Evolutionary conservation across 805 yeast genomes (phyloP).

Genomic region (Candida adriatica): DNA sequence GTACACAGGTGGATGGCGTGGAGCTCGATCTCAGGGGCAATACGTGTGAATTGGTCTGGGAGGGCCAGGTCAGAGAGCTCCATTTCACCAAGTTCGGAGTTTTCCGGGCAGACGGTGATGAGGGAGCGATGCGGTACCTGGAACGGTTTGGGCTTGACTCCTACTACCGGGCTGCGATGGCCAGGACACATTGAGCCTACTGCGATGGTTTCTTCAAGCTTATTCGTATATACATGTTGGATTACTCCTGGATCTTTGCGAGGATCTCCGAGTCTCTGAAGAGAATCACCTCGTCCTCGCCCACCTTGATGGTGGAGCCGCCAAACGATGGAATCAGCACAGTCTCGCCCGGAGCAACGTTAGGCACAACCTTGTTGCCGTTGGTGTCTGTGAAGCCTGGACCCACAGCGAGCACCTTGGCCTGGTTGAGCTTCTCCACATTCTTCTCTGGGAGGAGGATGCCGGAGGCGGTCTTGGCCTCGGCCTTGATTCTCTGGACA

Average conservation of each 20-base stretch:
- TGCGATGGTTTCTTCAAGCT: no score
- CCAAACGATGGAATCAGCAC: constrained; percentile 94
- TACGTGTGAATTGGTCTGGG: constrained; percentile 54
- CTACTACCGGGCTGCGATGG: constrained; percentile 44
- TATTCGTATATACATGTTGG: no score
- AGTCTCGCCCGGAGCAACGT: constrained; percentile 85
- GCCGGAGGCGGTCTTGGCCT: constrained; percentile 87
- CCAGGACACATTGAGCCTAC: constrained; percentile 1
- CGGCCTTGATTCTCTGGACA: constrained; percentile 90
- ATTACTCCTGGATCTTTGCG: constrained; percentile 75
- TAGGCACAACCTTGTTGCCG: constrained; percentile 66
- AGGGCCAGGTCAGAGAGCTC: constrained; percentile 50
- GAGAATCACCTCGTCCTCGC: constrained; percentile 70
- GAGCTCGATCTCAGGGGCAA: constrained; percentile 36
- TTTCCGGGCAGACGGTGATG: constrained; percentile 46
- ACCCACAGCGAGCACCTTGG: constrained; percentile 88
- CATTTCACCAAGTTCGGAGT: constrained; percentile 67
- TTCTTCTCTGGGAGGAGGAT: constrained; percentile 93
- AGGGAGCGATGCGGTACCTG: constrained; percentile 39
- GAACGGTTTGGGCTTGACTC: constrained; percentile 46
- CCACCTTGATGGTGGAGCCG: constrained; percentile 83
- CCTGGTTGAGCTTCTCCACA: constrained; percentile 90
- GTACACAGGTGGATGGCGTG: constrained; percentile 25
- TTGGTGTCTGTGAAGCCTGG: constrained; percentile 79
- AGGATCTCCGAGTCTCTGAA: constrained; percentile 93